Conservation (phyloP, 768 basidiomycete species). For the Lactarius tabidus region DNA sequence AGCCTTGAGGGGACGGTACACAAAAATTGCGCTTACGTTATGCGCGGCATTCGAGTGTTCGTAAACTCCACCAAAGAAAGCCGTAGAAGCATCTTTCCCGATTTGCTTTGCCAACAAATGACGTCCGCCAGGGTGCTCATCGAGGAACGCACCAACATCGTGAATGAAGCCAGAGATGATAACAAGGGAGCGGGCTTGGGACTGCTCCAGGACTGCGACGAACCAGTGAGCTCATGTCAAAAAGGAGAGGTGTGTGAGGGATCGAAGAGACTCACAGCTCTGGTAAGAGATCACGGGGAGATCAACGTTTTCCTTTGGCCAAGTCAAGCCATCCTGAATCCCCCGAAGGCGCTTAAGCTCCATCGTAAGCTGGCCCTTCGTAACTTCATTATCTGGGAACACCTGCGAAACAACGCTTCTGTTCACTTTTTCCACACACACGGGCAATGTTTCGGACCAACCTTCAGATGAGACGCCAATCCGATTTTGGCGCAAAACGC, state of each 20-base stretch:
- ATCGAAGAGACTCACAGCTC: conserved; percentile 53
- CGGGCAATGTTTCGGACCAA: conserved; percentile 16
- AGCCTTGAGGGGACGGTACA: background rate
- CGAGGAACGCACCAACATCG: conserved; percentile 78
- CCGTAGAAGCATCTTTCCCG: conserved; percentile 86
- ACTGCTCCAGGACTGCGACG: conserved; percentile 65
- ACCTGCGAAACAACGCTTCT: conserved; percentile 25
- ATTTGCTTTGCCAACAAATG: conserved; percentile 78
- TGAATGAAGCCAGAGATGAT: conserved; percentile 93
- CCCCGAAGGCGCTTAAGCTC: conserved; percentile 79
- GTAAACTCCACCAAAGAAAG: conserved; percentile 90
- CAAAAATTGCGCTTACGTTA: conserved; percentile 46
- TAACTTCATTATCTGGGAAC: conserved; percentile 67
- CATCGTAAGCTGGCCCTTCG: conserved; percentile 91
- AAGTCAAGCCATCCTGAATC: conserved; percentile 67
- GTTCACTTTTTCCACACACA: background rate
- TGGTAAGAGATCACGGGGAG: conserved; percentile 85
- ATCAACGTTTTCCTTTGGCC: conserved; percentile 74
- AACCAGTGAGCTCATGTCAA: background rate
- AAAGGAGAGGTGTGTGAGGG: background rate
- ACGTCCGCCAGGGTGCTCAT: conserved; percentile 88
- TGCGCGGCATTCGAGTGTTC: conserved; percentile 86
- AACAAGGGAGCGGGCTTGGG: conserved; percentile 71
- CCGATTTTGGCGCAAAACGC: conserved; percentile 54
- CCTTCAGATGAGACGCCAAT: conserved; percentile 54